Conservation (phyloP, 2,329 filamentous ascomycete species). For the Alternaria ventricosa region DNA sequence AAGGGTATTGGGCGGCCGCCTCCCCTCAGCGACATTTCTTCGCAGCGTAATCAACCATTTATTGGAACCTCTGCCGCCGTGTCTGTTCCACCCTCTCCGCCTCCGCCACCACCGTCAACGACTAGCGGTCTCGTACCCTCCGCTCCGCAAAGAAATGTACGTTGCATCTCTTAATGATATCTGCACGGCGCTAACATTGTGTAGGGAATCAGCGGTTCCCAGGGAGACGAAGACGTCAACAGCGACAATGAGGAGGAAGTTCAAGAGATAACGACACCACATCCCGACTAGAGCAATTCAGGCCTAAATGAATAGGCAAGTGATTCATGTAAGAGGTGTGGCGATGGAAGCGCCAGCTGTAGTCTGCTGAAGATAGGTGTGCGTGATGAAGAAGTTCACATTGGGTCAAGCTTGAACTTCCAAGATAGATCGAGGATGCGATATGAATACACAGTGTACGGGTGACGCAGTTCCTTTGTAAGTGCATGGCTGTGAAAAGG, state of each 20-base stretch:
- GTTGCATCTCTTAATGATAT: not conserved
- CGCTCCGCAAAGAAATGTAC: not conserved
- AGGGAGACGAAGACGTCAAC: not conserved
- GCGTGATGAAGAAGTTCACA: too few relatives aligned
- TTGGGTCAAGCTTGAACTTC: too few relatives aligned
- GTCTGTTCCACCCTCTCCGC: not conserved
- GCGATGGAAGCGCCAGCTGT: not conserved
- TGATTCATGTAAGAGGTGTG: not conserved
- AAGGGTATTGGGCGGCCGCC: not conserved
- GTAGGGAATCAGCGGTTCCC: not conserved
- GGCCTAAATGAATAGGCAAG: not conserved
- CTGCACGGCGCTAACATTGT: not conserved
- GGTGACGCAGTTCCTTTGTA: too few relatives aligned
- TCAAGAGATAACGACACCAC: not conserved
- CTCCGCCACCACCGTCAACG: not conserved
- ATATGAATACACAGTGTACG: too few relatives aligned
- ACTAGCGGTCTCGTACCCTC: not conserved
- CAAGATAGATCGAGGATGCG: too few relatives aligned
- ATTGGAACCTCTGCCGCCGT: not conserved
- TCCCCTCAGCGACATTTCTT: not conserved
- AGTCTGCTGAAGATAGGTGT: too few relatives aligned
- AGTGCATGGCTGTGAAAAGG: not conserved
- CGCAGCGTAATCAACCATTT: not conserved
- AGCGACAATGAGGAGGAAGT: not conserved
- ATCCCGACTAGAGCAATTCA: too few relatives aligned